Evolutionary conservation across 805 yeast species (phyloP).

Genomic region (Phaffomyces thermotolerans): DNA sequence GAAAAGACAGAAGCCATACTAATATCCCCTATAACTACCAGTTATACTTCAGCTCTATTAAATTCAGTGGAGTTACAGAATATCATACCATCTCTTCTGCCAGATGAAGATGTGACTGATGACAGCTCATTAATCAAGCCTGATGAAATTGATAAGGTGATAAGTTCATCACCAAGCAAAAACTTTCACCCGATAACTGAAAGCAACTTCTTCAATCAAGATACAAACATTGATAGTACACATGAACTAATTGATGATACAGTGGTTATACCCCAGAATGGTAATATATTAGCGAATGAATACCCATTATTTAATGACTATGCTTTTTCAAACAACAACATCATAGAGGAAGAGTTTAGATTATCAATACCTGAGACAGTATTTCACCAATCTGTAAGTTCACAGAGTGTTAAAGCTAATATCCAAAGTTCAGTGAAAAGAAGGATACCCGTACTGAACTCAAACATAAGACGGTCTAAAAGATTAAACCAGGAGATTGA

Average conservation of each 20-base stretch:
- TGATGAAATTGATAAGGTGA: constrained; percentile 6
- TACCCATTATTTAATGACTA: constrained; percentile 5
- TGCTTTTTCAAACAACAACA: neutral
- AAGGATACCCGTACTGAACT: constrained; percentile 16
- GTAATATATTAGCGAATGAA: constrained; percentile 4
- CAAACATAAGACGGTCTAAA: constrained; percentile 19
- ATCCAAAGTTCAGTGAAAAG: constrained; percentile 6
- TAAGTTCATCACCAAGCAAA: constrained; percentile 7
- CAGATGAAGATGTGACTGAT: constrained; percentile 4
- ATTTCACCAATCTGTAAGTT: neutral
- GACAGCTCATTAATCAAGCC: constrained; percentile 1
- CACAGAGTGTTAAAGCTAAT: neutral
- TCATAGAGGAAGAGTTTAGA: constrained; percentile 4
- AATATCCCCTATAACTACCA: neutral
- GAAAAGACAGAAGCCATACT: no score
- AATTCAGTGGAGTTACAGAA: neutral
- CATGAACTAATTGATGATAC: neutral
- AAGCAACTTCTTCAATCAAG: neutral
- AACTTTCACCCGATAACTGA: neutral
- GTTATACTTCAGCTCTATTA: neutral
- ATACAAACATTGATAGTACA: neutral
- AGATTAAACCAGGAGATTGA: constrained; percentile 6
- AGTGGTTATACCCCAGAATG: neutral
- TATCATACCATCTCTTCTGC: neutral
- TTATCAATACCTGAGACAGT: constrained; percentile 4